Evolutionary conservation across 1,284 basidiomycete genomes (phyloP), one percentile per base, ranked within the genome.

Genomic region (Heterobasidion irregulare): DNA sequence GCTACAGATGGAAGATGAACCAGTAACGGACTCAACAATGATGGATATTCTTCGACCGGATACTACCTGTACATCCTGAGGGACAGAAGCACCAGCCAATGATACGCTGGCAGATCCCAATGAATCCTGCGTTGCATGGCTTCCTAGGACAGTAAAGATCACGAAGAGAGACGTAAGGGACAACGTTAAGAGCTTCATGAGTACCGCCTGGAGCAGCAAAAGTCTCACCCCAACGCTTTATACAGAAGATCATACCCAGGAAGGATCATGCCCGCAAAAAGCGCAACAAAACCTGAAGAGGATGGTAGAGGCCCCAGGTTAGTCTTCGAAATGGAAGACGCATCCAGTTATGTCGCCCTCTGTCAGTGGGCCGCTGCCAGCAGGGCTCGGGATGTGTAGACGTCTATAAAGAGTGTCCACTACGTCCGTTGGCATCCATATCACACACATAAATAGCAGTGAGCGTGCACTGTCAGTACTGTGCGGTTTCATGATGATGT

Each of bases 21-120:
- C 61, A 8, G 63, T 65, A 6, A 62, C 61, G 16, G 57, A 63
- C 34, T 63, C 64, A 47, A 70, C 58, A 36, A 70, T 68, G 13
- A 62, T 63, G 12, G 61, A 61, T 12, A 68, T 56, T 35, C 68
- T 61, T 47, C 67, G 64, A 44, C 61, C 55, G 9, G 62, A 61
- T 9, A 70, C 60, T 15, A 57, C 62, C 36, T 63, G 54, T 7
- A 70, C 63, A 51, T 70, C 68, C 52, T 56, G 18, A 58, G 50
- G 35, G 56, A 46, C 56, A 43, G 55, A 38, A 15, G 50, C 6
- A 4, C 6, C 5, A 5, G 26, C 26, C 26, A 26, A 26, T 26
- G 26, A 6, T 26, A 26, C 26, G 26, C 26, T 26, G 26, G 26
- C 26, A 26, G 5, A 4, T 26, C 26, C 26, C 26, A 26, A 26